Percentiles rank a stretch among this genome's conserved stretches.
Conservation (phyloP, 768 basidiomycete genomes). For the Boletus reticuloceps region DNA sequence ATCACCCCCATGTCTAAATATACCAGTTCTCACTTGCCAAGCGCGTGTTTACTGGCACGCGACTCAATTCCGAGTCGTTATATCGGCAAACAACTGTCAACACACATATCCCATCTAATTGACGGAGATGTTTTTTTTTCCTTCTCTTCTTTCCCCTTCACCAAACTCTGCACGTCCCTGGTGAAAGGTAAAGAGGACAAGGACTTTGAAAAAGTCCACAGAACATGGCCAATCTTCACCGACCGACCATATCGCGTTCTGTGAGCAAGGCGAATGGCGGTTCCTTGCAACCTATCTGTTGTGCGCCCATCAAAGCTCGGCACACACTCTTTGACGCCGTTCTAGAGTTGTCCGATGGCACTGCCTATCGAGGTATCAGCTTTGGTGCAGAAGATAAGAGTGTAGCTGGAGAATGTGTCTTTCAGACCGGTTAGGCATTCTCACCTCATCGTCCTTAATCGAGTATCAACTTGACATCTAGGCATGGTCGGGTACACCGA, state of each 20-base stretch:
- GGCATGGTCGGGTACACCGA: constrained; percentile 99
- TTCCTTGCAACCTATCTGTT: constrained; percentile 35
- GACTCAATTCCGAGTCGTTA: background rate
- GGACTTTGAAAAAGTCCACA: constrained; percentile 7
- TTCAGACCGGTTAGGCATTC: constrained; percentile 85
- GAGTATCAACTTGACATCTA: constrained; percentile 34
- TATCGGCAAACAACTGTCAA: constrained; percentile 24
- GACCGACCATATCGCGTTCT: constrained; percentile 46
- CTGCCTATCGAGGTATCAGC: constrained; percentile 83
- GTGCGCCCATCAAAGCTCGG: constrained; percentile 26
- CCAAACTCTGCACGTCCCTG: constrained; percentile 39
- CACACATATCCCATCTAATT: background rate
- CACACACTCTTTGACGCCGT: constrained; percentile 53
- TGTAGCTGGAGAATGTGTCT: constrained; percentile 96
- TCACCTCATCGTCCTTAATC: constrained; percentile 4
- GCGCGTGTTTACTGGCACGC: background rate
- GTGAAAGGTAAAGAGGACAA: constrained; percentile 50
- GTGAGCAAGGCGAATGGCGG: constrained; percentile 36
- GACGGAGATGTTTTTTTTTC: constrained; percentile 17
- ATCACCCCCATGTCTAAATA: background rate
- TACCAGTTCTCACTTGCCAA: background rate
- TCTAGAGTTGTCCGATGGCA: constrained; percentile 87
- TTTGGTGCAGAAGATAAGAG: constrained; percentile 93
- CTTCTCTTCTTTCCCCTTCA: constrained; percentile 48
- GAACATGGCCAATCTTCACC: constrained; percentile 29